Percentiles rank a stretch among this genome's conserved stretches.
phyloP scores from a whole-genome alignment of 306 rosid genomes.

The Trifolium pratense region DNA sequence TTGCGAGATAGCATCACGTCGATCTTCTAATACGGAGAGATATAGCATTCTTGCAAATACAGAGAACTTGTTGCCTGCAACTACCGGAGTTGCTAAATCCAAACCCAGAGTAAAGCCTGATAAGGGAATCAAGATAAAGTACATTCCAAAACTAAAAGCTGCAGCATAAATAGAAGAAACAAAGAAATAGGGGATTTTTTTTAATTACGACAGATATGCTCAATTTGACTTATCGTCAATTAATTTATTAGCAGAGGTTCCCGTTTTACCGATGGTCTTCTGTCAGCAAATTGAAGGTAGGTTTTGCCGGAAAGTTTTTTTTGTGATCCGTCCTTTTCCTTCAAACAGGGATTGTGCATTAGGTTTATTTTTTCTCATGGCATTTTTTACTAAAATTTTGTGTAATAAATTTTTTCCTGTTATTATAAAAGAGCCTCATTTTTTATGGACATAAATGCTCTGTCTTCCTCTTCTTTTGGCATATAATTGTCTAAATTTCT shows the following conservation, averaged over 20 bases:
- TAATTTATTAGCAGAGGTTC: slow-evolving; percentile 74
- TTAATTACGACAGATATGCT: slow-evolving; percentile 56
- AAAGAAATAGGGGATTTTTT: slow-evolving; percentile 48
- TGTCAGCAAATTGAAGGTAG: slow-evolving; percentile 63
- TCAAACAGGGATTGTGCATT: slow-evolving; percentile 51
- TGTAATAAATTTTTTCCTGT: slow-evolving; percentile 18
- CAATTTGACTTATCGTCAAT: slow-evolving; percentile 53
- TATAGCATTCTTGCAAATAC: slow-evolving; percentile 54
- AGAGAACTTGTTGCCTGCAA: slow-evolving; percentile 45
- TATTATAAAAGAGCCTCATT: slow-evolving; percentile 5
- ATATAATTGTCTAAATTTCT: neutral
- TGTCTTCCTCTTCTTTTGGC: neutral
- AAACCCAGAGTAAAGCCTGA: slow-evolving; percentile 60
- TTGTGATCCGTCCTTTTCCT: slow-evolving; percentile 52
- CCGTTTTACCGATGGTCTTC: slow-evolving; percentile 77
- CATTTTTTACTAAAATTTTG: slow-evolving; percentile 11
- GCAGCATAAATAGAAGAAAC: slow-evolving; percentile 47
- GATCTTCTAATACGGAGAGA: slow-evolving; percentile 42
- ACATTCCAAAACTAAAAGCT: slow-evolving; percentile 70
- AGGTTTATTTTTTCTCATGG: slow-evolving; percentile 10
- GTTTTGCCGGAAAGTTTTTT: slow-evolving; percentile 58
- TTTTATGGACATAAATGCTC: neutral
- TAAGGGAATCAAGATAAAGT: slow-evolving; percentile 63
- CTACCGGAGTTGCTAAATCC: slow-evolving; percentile 52
- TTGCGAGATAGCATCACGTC: slow-evolving; percentile 43